Conservation (phyloP, 192 early-diverging fungal species). For the Chytriomyces sp. region DNA sequence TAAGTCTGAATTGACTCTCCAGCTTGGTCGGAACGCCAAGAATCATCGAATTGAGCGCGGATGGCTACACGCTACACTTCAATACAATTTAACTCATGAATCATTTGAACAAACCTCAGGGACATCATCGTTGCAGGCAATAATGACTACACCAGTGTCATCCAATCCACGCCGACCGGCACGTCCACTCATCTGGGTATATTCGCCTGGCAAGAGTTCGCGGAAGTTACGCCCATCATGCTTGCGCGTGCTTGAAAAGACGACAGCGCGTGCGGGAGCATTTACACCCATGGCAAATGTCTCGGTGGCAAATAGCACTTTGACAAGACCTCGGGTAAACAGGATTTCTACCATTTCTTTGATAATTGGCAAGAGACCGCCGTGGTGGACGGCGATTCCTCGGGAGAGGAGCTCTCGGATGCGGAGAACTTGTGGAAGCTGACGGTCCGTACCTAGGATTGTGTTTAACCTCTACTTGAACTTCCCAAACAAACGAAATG, state of each 20-base stretch:
- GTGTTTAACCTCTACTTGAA: too few relatives aligned
- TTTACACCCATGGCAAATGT: constrained; percentile 99
- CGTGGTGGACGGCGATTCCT: constrained; percentile 97
- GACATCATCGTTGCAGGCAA: constrained; percentile 67
- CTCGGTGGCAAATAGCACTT: constrained; percentile 95
- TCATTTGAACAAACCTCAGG: constrained; percentile 48
- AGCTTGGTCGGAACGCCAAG: constrained; percentile 88
- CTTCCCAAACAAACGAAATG: background rate
- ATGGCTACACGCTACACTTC: constrained; percentile 8
- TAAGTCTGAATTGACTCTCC: constrained; percentile 92
- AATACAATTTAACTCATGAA: background rate
- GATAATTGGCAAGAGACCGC: constrained; percentile 93
- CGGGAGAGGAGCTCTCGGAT: constrained; percentile 83
- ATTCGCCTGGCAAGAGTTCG: constrained; percentile 90
- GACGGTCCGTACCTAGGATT: constrained; percentile 67
- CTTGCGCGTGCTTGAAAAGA: constrained; percentile 89
- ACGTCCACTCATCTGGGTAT: constrained; percentile 98
- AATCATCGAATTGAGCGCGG: constrained; percentile 74
- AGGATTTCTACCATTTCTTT: constrained; percentile 98
- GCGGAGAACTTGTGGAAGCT: constrained; percentile 85
- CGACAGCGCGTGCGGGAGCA: constrained; percentile 92
- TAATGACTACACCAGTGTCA: constrained; percentile 87
- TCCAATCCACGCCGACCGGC: constrained; percentile 95
- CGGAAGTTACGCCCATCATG: constrained; percentile 90
- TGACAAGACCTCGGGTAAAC: constrained; percentile 87